phyloP scores from a whole-genome alignment of 352 stramenopile species.

The Pythium guiyangense region DNA sequence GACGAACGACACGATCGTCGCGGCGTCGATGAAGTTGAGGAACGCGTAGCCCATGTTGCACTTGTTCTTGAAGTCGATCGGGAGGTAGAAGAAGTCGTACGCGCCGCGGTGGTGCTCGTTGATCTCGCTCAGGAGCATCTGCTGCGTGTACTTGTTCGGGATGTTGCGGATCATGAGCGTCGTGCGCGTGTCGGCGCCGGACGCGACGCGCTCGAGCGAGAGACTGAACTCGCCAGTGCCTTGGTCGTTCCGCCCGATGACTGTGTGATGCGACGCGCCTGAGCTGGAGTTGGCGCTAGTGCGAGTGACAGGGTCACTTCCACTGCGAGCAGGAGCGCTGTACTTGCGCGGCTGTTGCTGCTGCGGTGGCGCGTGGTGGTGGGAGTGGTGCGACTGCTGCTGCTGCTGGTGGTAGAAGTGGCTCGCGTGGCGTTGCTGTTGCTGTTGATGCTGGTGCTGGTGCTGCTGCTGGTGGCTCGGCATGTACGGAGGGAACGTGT shows the following conservation, averaged over 20 bases:
- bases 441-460: constrained; percentile 13
- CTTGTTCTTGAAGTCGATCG: constrained; percentile 99
- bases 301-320: constrained; percentile 19
- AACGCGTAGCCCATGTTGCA: constrained; percentile 99
- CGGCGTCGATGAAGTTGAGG: constrained; percentile 97
- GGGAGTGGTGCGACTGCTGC: too few species aligned
- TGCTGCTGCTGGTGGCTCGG: constrained; percentile 19
- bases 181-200: constrained; percentile 92
- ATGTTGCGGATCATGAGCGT: constrained; percentile 99
- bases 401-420: too few species aligned
- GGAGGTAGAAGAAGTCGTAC: constrained; percentile 99
- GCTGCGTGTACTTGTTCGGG: constrained; percentile 99
- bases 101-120: constrained; percentile 90
- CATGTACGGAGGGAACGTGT: constrained; percentile 14
- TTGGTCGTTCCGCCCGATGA: constrained; percentile 51
- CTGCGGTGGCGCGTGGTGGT: constrained; percentile 9
- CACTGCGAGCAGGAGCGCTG: constrained; percentile 11
- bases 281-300: constrained; percentile 4
- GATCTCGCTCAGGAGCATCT: constrained; percentile 98
- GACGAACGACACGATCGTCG: constrained; percentile 74
- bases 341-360: constrained; percentile 1
- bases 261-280: too few species aligned
- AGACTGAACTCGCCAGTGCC: constrained; percentile 73
- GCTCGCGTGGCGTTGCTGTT: too few species aligned
- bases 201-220: constrained; percentile 64